phyloP scores from a whole-genome alignment of 306 rosid species.

The Fragaria nilgerrensis region DNA sequence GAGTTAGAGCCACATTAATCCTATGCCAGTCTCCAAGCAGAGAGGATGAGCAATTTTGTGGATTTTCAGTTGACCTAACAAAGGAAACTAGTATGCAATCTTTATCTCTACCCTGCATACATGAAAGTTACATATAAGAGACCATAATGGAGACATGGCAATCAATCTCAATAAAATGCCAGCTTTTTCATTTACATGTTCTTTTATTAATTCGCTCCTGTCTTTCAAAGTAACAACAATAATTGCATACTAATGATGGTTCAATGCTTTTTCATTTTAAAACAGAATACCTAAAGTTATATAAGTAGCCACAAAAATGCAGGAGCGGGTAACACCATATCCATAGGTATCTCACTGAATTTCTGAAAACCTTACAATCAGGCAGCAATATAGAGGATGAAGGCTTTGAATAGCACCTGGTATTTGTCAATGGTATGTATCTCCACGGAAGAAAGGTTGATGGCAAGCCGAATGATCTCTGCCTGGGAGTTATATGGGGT shows the following conservation, averaged over 20 bases:
- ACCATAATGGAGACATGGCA: slow-evolving; percentile 7
- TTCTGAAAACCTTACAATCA: background rate
- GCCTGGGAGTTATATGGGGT: slow-evolving; percentile 98
- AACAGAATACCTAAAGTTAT: background rate
- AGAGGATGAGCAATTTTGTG: slow-evolving; percentile 61
- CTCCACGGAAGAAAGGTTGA: slow-evolving; percentile 61
- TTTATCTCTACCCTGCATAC: slow-evolving; percentile 84
- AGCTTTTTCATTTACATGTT: background rate
- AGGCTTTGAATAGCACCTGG: slow-evolving; percentile 51
- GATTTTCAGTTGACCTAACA: slow-evolving; percentile 78
- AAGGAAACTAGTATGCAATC: slow-evolving; percentile 89
- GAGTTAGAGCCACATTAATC: slow-evolving; percentile 90
- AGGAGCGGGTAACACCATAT: background rate
- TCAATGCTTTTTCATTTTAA: background rate
- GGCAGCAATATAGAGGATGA: background rate
- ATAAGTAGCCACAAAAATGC: background rate
- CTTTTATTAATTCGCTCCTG: background rate
- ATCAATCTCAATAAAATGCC: background rate
- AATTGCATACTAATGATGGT: background rate
- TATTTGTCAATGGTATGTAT: slow-evolving; percentile 95
- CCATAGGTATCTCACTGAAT: background rate
- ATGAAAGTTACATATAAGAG: background rate
- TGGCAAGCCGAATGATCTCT: slow-evolving; percentile 56
- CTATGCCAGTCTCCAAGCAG: slow-evolving; percentile 97
- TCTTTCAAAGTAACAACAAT: background rate